Base-by-base conservation (phyloP, 2,329 filamentous ascomycete species). In the Leptographium radiaticola region DNA sequence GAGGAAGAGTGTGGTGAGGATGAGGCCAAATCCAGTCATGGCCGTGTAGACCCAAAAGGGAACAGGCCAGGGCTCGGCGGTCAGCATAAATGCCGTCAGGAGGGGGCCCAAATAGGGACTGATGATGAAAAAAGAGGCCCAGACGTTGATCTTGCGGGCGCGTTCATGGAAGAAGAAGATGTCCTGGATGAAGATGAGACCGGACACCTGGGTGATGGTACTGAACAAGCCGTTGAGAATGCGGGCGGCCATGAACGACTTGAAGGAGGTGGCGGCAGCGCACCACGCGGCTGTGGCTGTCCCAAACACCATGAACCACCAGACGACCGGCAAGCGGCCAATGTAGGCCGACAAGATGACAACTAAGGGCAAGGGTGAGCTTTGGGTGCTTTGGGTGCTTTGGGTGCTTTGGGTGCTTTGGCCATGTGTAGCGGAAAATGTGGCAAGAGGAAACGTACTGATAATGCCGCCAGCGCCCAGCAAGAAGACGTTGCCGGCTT, bases 121-220 rank as follows among this genome's bases (percentile, higher is more conserved):
- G 30, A 51, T 53, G 39, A 52, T 25, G 18, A 52, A 48, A 25
- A 62, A 66, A 33, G 59, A 67, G 59, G 70, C 71, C 72, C 72
- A 75, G 40, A 75, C 64, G 50, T 72, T 72, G 56, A 75, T 75
- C 61, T 75, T 75, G 25, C 72, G 64, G 1, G 73, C 72, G 39
- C 75, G 67, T 57, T 80, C 72, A 59, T 81, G 78, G 63, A 80
- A 78, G 66, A 78, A 81, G 67, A 79, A 82, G 55, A 79, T 70
- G 62, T 81, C 78, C 53, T 78, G 74, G 61, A 79, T 73, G 60
- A 74, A 74, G 59, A 75, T 73, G 51, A 80, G 66, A 11, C 73
- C 74, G 16, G 69, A 68, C 6, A 66, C 69, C 55, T 74, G 72
- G 9, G 64, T 62, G 9, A 71, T 70, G 6, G 72, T 74, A 38